These are phyloP conservation scores for Ophiostoma populinum DNA, from an alignment of 2,329 filamentous ascomycete species.

Conservation along the genomic window DNA sequence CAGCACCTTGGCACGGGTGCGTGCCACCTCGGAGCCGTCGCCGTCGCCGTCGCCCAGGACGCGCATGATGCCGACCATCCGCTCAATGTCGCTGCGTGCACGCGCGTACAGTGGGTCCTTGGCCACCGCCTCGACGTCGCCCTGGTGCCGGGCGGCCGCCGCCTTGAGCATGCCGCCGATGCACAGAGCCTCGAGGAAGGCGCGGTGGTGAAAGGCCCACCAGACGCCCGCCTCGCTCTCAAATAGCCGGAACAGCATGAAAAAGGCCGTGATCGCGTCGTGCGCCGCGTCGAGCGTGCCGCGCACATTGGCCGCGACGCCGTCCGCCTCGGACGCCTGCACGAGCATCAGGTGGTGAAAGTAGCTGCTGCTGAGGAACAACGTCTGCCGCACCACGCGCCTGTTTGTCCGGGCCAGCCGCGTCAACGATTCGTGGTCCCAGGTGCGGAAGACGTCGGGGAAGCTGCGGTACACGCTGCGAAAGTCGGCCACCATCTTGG, in stretches of 20 bases:
- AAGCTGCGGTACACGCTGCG: conserved; percentile 56
- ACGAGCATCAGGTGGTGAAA: conserved; percentile 70
- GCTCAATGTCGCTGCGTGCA: conserved; percentile 37
- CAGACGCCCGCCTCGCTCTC: conserved; percentile 58
- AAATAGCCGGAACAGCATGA: conserved; percentile 52
- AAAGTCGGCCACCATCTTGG: conserved; percentile 52
- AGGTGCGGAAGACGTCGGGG: conserved; percentile 51
- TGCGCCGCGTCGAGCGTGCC: conserved; percentile 60
- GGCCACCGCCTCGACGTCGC: conserved; percentile 25
- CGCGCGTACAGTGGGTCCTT: conserved; percentile 43
- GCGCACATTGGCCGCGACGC: conserved; percentile 47
- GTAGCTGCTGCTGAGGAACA: conserved; percentile 69
- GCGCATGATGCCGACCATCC: conserved; percentile 47
- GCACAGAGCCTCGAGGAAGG: conserved; percentile 59
- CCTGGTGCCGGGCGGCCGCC: conserved; percentile 24
- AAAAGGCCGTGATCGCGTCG: conserved; percentile 58
- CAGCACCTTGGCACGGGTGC: conserved; percentile 40
- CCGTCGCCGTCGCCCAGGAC: conserved; percentile 35
- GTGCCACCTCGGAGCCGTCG: conserved; percentile 40
- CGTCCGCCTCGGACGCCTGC: conserved; percentile 50
- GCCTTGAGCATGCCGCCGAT: conserved; percentile 44
- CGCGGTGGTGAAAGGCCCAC: conserved; percentile 74
- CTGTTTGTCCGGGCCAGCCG: conserved; percentile 41
- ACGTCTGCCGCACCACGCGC: conserved; percentile 52
- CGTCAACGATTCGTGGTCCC: conserved; percentile 42